Conservation (phyloP, 495 filamentous ascomycete genomes). For the Amphirosellinia nigrospora region DNA sequence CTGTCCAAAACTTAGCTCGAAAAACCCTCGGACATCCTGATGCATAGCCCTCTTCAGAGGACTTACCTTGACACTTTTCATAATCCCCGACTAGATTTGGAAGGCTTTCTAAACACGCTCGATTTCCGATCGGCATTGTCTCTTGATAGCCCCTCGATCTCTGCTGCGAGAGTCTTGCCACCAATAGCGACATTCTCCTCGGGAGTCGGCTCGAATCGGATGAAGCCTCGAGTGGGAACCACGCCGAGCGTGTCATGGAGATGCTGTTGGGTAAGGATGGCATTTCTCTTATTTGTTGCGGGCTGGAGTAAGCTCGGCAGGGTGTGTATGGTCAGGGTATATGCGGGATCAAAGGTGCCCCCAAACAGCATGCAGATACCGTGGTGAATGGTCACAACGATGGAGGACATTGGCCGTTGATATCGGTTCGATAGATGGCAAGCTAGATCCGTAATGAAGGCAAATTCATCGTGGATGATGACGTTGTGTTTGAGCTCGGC, state of each 20-base stretch:
- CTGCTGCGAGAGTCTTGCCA: conserved; percentile 70
- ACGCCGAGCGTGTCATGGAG: conserved; percentile 74
- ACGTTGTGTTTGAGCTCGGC: conserved; percentile 83
- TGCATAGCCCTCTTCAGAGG: not conserved
- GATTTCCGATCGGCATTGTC: conserved; percentile 31
- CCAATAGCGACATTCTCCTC: conserved; percentile 76
- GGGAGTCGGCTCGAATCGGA: conserved; percentile 70
- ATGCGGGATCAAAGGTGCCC: conserved; percentile 77
- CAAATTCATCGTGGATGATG: conserved; percentile 61
- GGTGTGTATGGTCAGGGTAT: conserved; percentile 77
- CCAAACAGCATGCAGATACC: conserved; percentile 78
- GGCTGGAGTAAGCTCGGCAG: conserved; percentile 72
- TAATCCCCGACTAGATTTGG: conserved; percentile 36
- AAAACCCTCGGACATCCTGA: not conserved
- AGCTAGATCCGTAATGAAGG: conserved; percentile 72
- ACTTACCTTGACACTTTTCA: conserved; percentile 37
- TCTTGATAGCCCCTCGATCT: conserved; percentile 63
- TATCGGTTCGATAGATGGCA: conserved; percentile 74
- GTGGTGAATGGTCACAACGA: conserved; percentile 75
- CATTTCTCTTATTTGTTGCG: conserved; percentile 82
- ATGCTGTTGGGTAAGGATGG: conserved; percentile 71
- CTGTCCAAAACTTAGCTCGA: conserved; percentile 32
- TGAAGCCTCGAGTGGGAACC: conserved; percentile 63
- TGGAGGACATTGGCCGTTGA: conserved; percentile 69
- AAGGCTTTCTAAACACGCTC: conserved; percentile 32